phyloP scores from a whole-genome alignment of 108 stramenopile species.

The Cafeteria roenbergensis region DNA sequence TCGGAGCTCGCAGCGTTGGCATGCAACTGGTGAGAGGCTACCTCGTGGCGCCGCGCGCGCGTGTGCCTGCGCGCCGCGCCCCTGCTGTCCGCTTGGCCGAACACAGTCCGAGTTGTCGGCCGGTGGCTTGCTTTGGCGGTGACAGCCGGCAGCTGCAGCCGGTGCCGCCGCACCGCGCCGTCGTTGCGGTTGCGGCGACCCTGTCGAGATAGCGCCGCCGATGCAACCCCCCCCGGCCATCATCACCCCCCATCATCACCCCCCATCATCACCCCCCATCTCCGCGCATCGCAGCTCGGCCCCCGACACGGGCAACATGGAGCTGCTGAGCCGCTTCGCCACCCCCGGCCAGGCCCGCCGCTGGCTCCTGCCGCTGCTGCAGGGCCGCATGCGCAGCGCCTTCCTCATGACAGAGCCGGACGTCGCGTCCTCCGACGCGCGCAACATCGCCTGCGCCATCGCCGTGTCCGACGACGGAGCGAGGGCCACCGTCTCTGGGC shows the following conservation, averaged over 20 bases:
- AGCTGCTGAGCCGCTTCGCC: conserved; percentile 75
- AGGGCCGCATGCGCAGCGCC: conserved; percentile 61
- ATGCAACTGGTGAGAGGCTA: too few relatives aligned
- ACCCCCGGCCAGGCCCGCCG: conserved; percentile 48
- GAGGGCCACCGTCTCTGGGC: conserved; percentile 10
- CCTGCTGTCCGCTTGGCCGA: too few relatives aligned
- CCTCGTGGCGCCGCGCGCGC: too few relatives aligned
- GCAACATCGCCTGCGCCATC: conserved; percentile 49
- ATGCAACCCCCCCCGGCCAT: not conserved
- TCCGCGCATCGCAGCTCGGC: too few relatives aligned
- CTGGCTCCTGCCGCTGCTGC: conserved; percentile 61
- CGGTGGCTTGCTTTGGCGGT: too few relatives aligned
- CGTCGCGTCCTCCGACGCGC: conserved; percentile 76
- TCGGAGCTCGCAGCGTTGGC: conserved; percentile 65
- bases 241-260: too few relatives aligned
- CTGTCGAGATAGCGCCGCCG: conserved; percentile 1
- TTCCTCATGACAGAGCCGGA: conserved; percentile 92
- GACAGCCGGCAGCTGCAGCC: too few relatives aligned
- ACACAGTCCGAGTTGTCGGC: too few relatives aligned
- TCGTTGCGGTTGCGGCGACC: too few relatives aligned
- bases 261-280: too few relatives aligned
- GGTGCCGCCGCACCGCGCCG: too few relatives aligned
- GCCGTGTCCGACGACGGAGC: not conserved
- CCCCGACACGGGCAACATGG: conserved; percentile 97
- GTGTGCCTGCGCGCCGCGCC: too few relatives aligned